Conservation (phyloP, 345 rosid species). For the Hirschfeldia incana region DNA sequence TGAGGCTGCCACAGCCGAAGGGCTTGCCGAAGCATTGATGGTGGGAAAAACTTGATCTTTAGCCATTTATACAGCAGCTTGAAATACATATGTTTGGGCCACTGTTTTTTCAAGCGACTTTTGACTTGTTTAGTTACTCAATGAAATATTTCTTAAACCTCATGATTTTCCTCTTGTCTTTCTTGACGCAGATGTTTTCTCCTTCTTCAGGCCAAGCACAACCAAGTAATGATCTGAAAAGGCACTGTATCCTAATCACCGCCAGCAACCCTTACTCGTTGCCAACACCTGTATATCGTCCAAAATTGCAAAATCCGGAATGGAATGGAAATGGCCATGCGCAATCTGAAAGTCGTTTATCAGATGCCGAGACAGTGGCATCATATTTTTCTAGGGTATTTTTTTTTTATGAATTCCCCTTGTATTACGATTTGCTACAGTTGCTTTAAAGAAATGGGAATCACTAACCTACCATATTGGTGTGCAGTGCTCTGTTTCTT, state of each 20-base stretch:
- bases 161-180: conserved; percentile 31
- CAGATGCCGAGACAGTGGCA: conserved; percentile 90
- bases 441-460: neutral
- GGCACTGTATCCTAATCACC: conserved; percentile 87
- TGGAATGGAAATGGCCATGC: conserved; percentile 58
- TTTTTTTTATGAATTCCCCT: conserved; percentile 3
- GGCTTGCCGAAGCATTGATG: conserved; percentile 96
- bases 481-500: conserved; percentile 75
- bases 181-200: conserved; percentile 68
- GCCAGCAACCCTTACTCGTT: conserved; percentile 91
- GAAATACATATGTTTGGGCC: neutral
- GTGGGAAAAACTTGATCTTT: conserved; percentile 42
- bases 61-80: conserved; percentile 14
- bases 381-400: conserved; percentile 71
- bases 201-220: conserved; percentile 66
- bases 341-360: conserved; percentile 64
- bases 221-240: conserved; percentile 66
- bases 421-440: conserved; percentile 2
- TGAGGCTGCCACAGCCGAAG: conserved; percentile 97
- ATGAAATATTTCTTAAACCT: conserved; percentile 11
- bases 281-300: conserved; percentile 92
- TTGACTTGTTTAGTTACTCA: conserved; percentile 11
- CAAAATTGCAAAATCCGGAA: conserved; percentile 64
- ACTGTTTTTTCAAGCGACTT: neutral
- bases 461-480: conserved; percentile 37